Conservation (phyloP, 2,329 filamentous ascomycete species). For the Pseudophaeomoniella oleicola region DNA sequence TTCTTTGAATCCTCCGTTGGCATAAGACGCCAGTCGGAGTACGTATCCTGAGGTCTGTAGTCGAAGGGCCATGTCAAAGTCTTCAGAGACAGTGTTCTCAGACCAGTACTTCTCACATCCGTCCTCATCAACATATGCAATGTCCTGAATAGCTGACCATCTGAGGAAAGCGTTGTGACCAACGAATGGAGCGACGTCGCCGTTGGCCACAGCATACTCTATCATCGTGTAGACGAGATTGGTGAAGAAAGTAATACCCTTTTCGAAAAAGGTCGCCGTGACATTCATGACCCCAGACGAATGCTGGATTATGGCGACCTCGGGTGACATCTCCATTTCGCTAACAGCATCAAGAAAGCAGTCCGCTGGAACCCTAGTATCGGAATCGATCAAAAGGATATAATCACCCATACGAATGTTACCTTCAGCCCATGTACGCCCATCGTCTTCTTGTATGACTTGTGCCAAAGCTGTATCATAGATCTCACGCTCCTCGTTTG, state of each 20-base stretch:
- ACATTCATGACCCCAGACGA: conserved; percentile 66
- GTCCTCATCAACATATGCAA: conserved; percentile 40
- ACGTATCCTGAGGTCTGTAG: conserved; percentile 55
- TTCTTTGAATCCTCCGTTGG: conserved; percentile 58
- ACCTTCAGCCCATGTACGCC: conserved; percentile 54
- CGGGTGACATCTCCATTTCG: conserved; percentile 56
- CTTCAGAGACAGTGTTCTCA: conserved; percentile 60
- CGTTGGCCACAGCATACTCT: conserved; percentile 53
- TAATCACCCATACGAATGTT: conserved; percentile 77
- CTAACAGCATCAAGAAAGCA: conserved; percentile 55
- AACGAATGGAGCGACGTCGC: conserved; percentile 61
- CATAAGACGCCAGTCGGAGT: conserved; percentile 55
- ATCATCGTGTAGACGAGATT: conserved; percentile 65
- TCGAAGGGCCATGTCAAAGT: conserved; percentile 62
- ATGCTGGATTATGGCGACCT: conserved; percentile 59
- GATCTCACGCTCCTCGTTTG: conserved; percentile 23
- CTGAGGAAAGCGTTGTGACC: conserved; percentile 64
- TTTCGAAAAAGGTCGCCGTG: conserved; percentile 57
- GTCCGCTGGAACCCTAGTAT: conserved; percentile 53
- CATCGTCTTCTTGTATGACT: conserved; percentile 38
- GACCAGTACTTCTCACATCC: conserved; percentile 58
- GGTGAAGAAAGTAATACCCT: conserved; percentile 65
- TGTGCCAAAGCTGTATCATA: conserved; percentile 36
- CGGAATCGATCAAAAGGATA: conserved; percentile 54
- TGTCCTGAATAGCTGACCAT: conserved; percentile 50